Conservation (phyloP, 768 basidiomycete species). For the Suillus subaureus region DNA sequence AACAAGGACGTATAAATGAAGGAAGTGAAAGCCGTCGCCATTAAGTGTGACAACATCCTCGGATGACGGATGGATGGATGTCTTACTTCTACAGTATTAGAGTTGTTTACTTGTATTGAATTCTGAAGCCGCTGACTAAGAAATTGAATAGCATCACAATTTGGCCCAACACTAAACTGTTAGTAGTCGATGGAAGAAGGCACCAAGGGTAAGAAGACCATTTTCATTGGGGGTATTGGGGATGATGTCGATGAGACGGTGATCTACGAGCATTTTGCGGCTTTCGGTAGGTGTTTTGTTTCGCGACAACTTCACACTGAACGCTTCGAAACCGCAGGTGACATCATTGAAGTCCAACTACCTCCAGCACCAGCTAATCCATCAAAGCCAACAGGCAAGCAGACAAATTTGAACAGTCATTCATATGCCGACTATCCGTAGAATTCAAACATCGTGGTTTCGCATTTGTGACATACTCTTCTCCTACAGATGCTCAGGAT, state of each 20-base stretch:
- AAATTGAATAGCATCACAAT: neutral
- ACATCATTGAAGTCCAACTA: conserved; percentile 89
- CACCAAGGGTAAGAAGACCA: conserved; percentile 80
- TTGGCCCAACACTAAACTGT: neutral
- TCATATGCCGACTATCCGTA: conserved; percentile 26
- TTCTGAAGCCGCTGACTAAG: conserved; percentile 1
- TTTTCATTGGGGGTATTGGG: conserved; percentile 82
- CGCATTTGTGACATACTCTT: conserved; percentile 87
- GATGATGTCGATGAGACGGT: conserved; percentile 82
- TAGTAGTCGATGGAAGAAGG: conserved; percentile 70
- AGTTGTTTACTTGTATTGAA: conserved; percentile 1
- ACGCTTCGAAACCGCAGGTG: conserved; percentile 53
- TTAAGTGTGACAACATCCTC: neutral
- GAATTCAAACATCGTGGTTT: conserved; percentile 90
- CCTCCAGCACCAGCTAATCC: conserved; percentile 79
- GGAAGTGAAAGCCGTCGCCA: neutral
- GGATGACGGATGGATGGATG: neutral
- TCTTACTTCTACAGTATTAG: neutral
- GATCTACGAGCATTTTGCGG: conserved; percentile 79
- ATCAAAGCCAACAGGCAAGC: conserved; percentile 57
- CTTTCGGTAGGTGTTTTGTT: conserved; percentile 67
- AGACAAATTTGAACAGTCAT: conserved; percentile 14
- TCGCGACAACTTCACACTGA: neutral
- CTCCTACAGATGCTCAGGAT: conserved; percentile 84
- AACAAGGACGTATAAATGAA: neutral